Percentiles rank a stretch among this genome's conserved stretches.
These are phyloP conservation scores for Collybiopsis confluens DNA, from an alignment of 768 basidiomycete species.

Conservation along the genomic window DNA sequence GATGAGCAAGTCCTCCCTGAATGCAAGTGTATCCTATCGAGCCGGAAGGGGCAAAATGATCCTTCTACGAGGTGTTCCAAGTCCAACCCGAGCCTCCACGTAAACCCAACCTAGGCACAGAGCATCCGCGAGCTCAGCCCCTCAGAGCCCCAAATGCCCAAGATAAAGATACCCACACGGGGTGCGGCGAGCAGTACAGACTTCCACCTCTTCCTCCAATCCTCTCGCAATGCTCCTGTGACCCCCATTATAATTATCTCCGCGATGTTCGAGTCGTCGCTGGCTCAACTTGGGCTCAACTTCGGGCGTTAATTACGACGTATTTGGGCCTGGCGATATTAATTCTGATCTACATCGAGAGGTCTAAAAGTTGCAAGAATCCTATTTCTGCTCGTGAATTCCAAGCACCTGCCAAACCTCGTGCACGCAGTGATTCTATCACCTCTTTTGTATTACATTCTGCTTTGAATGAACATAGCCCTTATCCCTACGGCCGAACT, in stretches of 20 bases:
- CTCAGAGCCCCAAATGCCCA: slow-evolving; percentile 24
- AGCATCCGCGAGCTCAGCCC: slow-evolving; percentile 50
- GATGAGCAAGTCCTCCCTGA: slow-evolving; percentile 29
- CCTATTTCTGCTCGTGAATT: slow-evolving; percentile 39
- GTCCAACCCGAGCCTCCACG: slow-evolving; percentile 17
- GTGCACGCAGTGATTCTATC: slow-evolving; percentile 21
- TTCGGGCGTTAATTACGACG: slow-evolving; percentile 31
- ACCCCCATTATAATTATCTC: slow-evolving; percentile 46
- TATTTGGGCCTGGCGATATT: slow-evolving; percentile 38
- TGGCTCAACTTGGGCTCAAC: no score
- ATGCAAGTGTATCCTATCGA: slow-evolving; percentile 24
- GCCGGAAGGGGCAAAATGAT: slow-evolving; percentile 61
- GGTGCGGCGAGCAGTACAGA: slow-evolving; percentile 17
- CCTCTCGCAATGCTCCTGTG: slow-evolving; percentile 49
- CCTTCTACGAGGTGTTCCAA: slow-evolving; percentile 42
- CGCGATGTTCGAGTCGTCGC: slow-evolving; percentile 36
- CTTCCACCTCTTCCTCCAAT: slow-evolving; percentile 33
- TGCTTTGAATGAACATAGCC: slow-evolving; percentile 26
- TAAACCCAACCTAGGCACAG: slow-evolving; percentile 34
- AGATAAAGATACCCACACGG: slow-evolving; percentile 53
- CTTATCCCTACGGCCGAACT: slow-evolving; percentile 20
- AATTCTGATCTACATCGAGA: slow-evolving; percentile 79
- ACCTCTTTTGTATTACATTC: slow-evolving; percentile 25
- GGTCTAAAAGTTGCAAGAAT: slow-evolving; percentile 61
- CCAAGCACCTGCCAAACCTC: slow-evolving; percentile 47